Percentiles rank a stretch among this genome's conserved stretches.
Conservation (phyloP, 192 early-diverging fungal species). For the Globomyces pollinis-pini region DNA sequence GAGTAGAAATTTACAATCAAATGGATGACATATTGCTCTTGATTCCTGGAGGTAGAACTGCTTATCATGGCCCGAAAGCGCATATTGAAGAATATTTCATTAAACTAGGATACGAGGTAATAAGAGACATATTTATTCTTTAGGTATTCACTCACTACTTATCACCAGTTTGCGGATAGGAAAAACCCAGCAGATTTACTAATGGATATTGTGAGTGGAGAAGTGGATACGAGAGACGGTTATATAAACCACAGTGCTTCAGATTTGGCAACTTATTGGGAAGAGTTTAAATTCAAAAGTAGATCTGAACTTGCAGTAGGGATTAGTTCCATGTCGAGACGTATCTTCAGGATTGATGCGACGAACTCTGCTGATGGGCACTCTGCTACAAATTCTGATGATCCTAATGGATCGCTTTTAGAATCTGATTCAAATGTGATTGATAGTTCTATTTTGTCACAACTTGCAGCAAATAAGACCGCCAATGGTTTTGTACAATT, state of each 20-base stretch:
- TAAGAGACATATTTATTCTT: neutral
- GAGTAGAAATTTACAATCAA: conserved; percentile 67
- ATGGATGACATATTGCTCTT: conserved; percentile 74
- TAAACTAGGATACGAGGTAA: conserved; percentile 21
- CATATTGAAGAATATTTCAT: conserved; percentile 25
- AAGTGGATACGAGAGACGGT: neutral
- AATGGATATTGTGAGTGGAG: conserved; percentile 35
- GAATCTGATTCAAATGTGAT: neutral
- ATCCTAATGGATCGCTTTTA: neutral
- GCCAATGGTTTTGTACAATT: neutral
- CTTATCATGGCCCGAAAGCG: conserved; percentile 30
- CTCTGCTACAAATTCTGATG: neutral
- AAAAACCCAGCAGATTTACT: conserved; percentile 37
- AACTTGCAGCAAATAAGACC: neutral
- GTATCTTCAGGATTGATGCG: neutral
- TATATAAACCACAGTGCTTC: neutral
- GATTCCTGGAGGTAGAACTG: conserved; percentile 56
- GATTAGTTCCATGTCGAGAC: no score
- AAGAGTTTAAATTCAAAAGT: no score
- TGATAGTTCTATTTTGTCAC: neutral
- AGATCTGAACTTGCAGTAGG: no score
- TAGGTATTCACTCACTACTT: conserved; percentile 1
- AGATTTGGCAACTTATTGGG: neutral
- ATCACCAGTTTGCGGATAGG: conserved; percentile 16
- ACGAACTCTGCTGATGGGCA: neutral